These are phyloP conservation scores for Geoglossum glabrum DNA, from an alignment of 495 filamentous ascomycete genomes.

Conservation along the genomic window DNA sequence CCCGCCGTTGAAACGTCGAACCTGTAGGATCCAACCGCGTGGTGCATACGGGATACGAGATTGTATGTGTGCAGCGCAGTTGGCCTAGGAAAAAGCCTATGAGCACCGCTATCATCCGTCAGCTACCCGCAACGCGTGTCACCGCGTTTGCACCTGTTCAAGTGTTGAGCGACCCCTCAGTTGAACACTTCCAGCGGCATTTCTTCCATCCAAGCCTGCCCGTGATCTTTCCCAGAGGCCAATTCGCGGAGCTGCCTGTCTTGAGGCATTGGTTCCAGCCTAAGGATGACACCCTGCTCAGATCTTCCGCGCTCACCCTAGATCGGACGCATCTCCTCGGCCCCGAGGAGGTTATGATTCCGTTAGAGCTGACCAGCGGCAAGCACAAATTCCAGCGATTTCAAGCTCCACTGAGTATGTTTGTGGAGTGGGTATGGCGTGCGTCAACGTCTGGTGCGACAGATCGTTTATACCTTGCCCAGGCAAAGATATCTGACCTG, in stretches of 20 bases:
- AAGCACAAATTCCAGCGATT: slow-evolving; percentile 29
- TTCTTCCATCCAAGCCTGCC: slow-evolving; percentile 29
- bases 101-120: background rate
- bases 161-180: background rate
- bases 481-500: slow-evolving; percentile 47
- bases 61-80: background rate
- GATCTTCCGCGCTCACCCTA: slow-evolving; percentile 13
- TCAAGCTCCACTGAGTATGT: slow-evolving; percentile 33
- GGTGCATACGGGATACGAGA: background rate
- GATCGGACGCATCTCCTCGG: slow-evolving; percentile 28
- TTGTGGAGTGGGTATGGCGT: slow-evolving; percentile 31
- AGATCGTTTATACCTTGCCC: slow-evolving; percentile 55
- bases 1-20: too few species aligned
- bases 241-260: slow-evolving; percentile 28
- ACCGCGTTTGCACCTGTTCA: background rate
- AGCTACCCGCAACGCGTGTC: background rate
- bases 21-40: too few species aligned
- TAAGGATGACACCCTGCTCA: background rate
- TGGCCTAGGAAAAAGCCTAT: background rate
- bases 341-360: slow-evolving; percentile 31
- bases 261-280: slow-evolving; percentile 31
- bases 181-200: slow-evolving; percentile 22
- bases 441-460: slow-evolving; percentile 7
- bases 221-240: slow-evolving; percentile 24
- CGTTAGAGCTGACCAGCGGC: slow-evolving; percentile 32